A percentile compares a stretch with the other conserved stretches of the same genome.
Conservation (phyloP, 495 filamentous ascomycete species). For the Astrocystis sublimbata region DNA sequence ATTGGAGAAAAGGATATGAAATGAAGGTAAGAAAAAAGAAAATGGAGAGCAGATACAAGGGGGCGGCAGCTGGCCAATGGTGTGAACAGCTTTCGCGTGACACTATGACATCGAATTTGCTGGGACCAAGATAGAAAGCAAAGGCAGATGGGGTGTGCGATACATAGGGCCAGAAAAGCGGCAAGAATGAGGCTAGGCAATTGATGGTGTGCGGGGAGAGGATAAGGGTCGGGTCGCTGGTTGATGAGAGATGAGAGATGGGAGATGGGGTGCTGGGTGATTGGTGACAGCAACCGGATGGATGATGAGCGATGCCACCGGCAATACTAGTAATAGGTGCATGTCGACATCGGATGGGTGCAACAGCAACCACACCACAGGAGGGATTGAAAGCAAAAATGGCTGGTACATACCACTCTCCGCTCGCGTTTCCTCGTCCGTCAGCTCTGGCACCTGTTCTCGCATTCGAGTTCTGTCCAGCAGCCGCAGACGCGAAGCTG, state of each 20-base stretch:
- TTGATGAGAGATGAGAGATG: background rate
- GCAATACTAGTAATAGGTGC: too few species aligned
- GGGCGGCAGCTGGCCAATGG: background rate
- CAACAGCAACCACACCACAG: too few species aligned
- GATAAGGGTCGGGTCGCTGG: too few species aligned
- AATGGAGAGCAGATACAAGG: conserved; percentile 3
- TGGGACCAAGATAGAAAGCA: too few species aligned
- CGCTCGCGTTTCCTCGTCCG: conserved; percentile 44
- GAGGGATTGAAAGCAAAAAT: background rate
- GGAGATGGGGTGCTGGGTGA: background rate
- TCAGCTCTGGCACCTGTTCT: conserved; percentile 56
- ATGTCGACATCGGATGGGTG: too few species aligned
- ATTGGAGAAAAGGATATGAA: conserved; percentile 47
- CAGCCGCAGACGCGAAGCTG: conserved; percentile 81
- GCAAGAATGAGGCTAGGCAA: too few species aligned
- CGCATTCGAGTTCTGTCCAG: conserved; percentile 65
- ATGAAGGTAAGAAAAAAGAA: conserved; percentile 13
- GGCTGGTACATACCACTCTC: conserved; percentile 34
- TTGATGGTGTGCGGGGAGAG: too few species aligned
- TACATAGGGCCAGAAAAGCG: too few species aligned
- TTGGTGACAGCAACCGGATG: background rate
- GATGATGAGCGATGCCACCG: background rate
- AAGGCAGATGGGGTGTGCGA: too few species aligned
- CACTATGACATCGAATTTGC: background rate
- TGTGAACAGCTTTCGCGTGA: background rate